Conservation (phyloP, 306 rosid genomes). For the Quercus aquifolioides region DNA sequence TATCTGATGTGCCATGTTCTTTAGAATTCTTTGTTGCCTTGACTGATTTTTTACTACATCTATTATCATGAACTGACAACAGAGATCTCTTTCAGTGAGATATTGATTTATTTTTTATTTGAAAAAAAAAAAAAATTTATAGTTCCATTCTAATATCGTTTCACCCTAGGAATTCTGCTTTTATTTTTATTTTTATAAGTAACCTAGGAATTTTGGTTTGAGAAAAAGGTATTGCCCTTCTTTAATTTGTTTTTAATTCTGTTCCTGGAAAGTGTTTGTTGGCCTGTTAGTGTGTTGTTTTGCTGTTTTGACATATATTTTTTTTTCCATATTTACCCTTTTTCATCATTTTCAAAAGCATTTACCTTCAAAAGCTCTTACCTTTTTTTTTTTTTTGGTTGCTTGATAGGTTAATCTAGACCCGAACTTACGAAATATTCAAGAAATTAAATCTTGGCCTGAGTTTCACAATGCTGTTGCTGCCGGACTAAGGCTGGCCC, state of each 20-base stretch:
- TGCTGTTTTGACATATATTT: constrained; percentile 15
- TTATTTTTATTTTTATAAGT: too few species aligned
- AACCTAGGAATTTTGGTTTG: neutral
- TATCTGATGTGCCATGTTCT: neutral
- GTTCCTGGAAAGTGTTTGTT: constrained; percentile 5
- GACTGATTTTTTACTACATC: neutral
- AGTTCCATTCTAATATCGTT: neutral
- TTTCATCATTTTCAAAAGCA: neutral
- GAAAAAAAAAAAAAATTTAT: too few species aligned
- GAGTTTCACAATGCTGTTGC: constrained; percentile 98
- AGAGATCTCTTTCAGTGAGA: neutral
- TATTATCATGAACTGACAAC: neutral
- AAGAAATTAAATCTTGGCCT: constrained; percentile 92
- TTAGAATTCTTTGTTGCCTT: neutral
- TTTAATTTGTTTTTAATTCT: constrained; percentile 2
- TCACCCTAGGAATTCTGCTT: neutral
- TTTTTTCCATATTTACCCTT: neutral
- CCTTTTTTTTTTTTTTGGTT: neutral
- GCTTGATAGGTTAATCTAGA: constrained; percentile 80
- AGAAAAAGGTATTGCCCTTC: neutral
- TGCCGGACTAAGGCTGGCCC: constrained; percentile 94
- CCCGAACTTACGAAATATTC: constrained; percentile 75
- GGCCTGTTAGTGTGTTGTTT: neutral
- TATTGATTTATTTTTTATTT: neutral
- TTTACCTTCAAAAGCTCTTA: neutral